Base-by-base conservation (phyloP, 1,284 basidiomycete species). In the Heliocybe sulcata region DNA sequence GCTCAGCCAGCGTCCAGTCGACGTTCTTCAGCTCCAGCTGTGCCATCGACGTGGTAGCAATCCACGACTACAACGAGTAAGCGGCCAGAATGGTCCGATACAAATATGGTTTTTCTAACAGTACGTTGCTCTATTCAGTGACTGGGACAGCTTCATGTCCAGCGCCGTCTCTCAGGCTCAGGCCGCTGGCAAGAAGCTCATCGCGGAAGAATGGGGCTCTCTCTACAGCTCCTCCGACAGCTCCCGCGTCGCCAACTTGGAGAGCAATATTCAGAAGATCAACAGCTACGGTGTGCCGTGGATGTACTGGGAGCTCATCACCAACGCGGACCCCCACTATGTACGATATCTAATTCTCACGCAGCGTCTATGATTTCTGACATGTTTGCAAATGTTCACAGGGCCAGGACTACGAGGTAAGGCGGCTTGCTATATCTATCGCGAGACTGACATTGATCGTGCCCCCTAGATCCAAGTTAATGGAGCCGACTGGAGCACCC, bases 281-380 rank as follows among this genome's bases (percentile, higher is more conserved):
- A 63, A 60, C 52, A 67, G 59, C 14, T 67, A 69, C n/a, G 69
- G 69, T 53, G 64, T 72, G 6, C 63, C 71, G 1, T 72, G 68
- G 69, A 53, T 72, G 11, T 72, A 72, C 58, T 72, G 70, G 69
- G 64, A 72, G 58, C 63, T 70, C 35, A 63, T 72, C 54, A 70
- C 67, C 35, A 70, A 72, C 57, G 35, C 63, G 11, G 69, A 73
- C 55, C 70, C 72, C 11, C 68, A 71, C 56, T n/a, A 64, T 65
- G 56, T 45, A 64, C 60, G 27, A 49, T 25, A 12, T 9, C 12
- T 16, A 25, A 3, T 16, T 26, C 9, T 49, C 47, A 25, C 23
- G 6, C 3, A 25, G 14, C 22, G 11, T 3, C 8, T 49, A 25
- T 25, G 14, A 25, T 49, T 25, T 14, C 23, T 49, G 19, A 45